Percentiles rank a stretch among this genome's conserved stretches.
phyloP scores from a whole-genome alignment of 1,139 yeast genomes.

The Torulaspora globosa region DNA sequence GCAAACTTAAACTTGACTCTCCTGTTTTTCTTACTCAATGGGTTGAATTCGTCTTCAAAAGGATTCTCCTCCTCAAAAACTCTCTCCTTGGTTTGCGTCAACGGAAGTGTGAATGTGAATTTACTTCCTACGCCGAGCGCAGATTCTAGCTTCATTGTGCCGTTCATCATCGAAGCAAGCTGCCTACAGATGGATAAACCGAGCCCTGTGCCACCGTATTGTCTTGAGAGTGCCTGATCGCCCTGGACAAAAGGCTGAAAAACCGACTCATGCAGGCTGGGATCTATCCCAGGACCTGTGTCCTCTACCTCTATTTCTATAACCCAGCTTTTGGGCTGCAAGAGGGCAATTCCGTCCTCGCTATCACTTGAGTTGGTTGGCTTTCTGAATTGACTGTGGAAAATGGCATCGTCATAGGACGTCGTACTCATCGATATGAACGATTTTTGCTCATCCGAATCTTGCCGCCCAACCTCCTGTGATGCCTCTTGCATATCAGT shows the following conservation, averaged over 20 bases:
- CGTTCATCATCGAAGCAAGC: conserved; percentile 83
- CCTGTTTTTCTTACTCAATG: conserved; percentile 41
- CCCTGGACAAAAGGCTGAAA: conserved; percentile 97
- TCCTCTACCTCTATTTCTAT: conserved; percentile 72
- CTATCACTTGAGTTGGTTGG: conserved; percentile 24
- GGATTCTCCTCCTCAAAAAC: conserved; percentile 36
- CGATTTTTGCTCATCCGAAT: conserved; percentile 36
- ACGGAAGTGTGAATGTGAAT: conserved; percentile 74
- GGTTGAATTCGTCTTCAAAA: conserved; percentile 48
- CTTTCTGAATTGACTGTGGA: conserved; percentile 48
- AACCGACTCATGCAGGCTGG: conserved; percentile 71
- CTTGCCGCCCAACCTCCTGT: conserved; percentile 8
- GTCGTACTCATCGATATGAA: conserved; percentile 48
- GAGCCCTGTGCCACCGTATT: conserved; percentile 93
- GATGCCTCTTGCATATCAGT: conserved; percentile 19
- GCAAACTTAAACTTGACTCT: conserved; percentile 41
- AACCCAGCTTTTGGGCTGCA: conserved; percentile 31
- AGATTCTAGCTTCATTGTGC: conserved; percentile 68
- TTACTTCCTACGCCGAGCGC: conserved; percentile 73
- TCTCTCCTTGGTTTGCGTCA: conserved; percentile 65
- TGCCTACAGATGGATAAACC: conserved; percentile 93
- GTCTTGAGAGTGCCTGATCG: conserved; percentile 86
- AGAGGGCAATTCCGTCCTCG: conserved; percentile 22
- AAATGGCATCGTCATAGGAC: conserved; percentile 53
- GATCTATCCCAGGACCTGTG: conserved; percentile 90